These are phyloP conservation scores for Aspergillus sp. DNA, from an alignment of 2,329 filamentous ascomycete species.

Conservation along the genomic window DNA sequence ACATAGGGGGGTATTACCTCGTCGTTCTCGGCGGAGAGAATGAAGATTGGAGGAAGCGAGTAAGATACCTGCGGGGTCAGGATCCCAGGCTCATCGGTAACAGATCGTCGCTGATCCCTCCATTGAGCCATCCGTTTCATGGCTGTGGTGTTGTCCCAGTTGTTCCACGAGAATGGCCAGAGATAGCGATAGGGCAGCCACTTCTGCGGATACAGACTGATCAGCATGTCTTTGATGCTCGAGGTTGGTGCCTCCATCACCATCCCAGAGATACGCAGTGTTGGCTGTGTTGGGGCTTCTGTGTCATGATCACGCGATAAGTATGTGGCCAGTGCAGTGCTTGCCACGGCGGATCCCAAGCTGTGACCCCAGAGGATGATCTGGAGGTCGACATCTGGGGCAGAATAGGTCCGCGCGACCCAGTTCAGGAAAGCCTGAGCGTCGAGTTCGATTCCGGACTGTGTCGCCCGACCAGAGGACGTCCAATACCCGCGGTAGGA, in stretches of 20 bases:
- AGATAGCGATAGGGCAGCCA: slow-evolving; percentile 78
- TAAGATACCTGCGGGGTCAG: neutral
- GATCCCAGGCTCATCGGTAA: too few species aligned
- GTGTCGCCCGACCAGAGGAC: slow-evolving; percentile 68
- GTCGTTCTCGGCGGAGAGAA: slow-evolving; percentile 44
- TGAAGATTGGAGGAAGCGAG: slow-evolving; percentile 31
- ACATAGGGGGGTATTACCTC: slow-evolving; percentile 44
- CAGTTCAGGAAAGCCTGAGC: slow-evolving; percentile 63
- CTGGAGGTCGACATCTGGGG: slow-evolving; percentile 19
- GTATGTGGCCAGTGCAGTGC: slow-evolving; percentile 54
- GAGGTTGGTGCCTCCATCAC: slow-evolving; percentile 76
- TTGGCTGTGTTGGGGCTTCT: too few species aligned
- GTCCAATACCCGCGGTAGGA: slow-evolving; percentile 76
- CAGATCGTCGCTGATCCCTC: slow-evolving; percentile 7
- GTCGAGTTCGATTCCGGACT: slow-evolving; percentile 68
- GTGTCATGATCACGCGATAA: slow-evolving; percentile 19
- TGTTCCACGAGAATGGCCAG: slow-evolving; percentile 68
- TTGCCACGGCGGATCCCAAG: slow-evolving; percentile 70
- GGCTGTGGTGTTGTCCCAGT: slow-evolving; percentile 49
- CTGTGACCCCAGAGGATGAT: slow-evolving; percentile 75
- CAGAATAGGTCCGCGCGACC: slow-evolving; percentile 49
- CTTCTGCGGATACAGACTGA: slow-evolving; percentile 71
- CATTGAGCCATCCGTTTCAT: slow-evolving; percentile 38
- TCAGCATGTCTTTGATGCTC: slow-evolving; percentile 68
- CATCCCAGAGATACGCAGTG: slow-evolving; percentile 44